Evolutionary conservation across 2,329 filamentous ascomycete genomes (phyloP).

Genomic region (Drechslerella coelobrocha): DNA sequence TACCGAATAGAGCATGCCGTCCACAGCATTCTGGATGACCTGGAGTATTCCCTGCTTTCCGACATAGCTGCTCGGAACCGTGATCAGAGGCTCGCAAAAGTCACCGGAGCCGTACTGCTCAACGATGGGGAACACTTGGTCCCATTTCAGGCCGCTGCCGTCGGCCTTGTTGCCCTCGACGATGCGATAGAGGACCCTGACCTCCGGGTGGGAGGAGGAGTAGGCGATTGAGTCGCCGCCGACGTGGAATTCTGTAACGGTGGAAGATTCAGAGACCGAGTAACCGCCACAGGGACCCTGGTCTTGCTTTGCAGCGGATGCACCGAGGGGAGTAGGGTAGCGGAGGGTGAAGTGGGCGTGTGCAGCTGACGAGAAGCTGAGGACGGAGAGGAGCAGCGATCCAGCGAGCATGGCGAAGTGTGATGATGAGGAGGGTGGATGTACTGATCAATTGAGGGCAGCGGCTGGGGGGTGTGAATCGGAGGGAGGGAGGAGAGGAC

Average conservation of each 20-base stretch:
- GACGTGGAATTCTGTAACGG: constrained; percentile 56
- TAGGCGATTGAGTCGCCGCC: constrained; percentile 65
- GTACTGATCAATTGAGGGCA: neutral
- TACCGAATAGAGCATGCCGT: constrained; percentile 68
- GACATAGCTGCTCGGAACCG: constrained; percentile 62
- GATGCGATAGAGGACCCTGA: constrained; percentile 64
- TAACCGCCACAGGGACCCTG: constrained; percentile 65
- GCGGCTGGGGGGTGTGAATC: neutral
- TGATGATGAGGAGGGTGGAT: neutral
- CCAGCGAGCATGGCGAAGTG: constrained; percentile 23
- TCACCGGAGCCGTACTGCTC: constrained; percentile 65
- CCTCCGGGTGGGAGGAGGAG: constrained; percentile 63
- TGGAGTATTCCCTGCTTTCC: constrained; percentile 66
- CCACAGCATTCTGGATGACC: constrained; percentile 64
- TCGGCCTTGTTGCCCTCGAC: constrained; percentile 63
- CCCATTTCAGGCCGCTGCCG: constrained; percentile 61
- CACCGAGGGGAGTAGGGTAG: constrained; percentile 62
- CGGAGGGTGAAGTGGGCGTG: constrained; percentile 66
- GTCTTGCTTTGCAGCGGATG: constrained; percentile 62
- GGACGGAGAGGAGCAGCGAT: constrained; percentile 23
- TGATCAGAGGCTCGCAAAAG: constrained; percentile 64
- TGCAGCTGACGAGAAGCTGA: constrained; percentile 13
- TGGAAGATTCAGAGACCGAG: constrained; percentile 61
- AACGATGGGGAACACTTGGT: constrained; percentile 64
- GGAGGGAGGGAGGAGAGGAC: too few species aligned